phyloP scores from a whole-genome alignment of 257 asterid genomes.

The Cinchona pubescens region DNA sequence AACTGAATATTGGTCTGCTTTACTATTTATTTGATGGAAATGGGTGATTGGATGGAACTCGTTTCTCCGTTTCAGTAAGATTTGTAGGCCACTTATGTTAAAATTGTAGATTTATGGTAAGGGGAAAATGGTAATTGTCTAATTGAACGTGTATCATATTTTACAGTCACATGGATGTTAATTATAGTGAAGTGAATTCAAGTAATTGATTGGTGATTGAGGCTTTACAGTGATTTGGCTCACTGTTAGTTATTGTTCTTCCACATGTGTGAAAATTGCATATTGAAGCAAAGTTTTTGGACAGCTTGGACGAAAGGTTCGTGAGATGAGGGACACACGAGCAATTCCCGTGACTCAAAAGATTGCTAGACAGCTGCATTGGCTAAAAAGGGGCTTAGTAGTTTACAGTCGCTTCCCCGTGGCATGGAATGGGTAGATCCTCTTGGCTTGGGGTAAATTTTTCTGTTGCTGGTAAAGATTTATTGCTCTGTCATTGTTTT shows the following conservation, averaged over 20 bases:
- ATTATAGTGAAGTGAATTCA: background rate
- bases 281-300: slow-evolving; percentile 18
- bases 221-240: background rate
- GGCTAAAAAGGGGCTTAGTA: slow-evolving; percentile 63
- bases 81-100: background rate
- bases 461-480: slow-evolving; percentile 16
- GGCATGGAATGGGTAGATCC: slow-evolving; percentile 99
- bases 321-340: slow-evolving; percentile 93
- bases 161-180: background rate
- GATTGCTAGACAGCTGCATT: slow-evolving; percentile 49
- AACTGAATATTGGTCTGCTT: background rate
- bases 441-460: slow-evolving; percentile 85
- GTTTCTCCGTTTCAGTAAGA: background rate
- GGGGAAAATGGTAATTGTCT: background rate
- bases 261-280: background rate
- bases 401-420: slow-evolving; percentile 84
- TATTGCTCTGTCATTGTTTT: slow-evolving; percentile 4
- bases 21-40: background rate
- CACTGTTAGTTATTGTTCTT: background rate
- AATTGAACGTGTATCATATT: background rate
- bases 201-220: background rate
- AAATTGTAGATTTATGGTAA: background rate
- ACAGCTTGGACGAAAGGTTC: slow-evolving; percentile 87
- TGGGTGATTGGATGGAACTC: background rate
- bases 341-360: slow-evolving; percentile 61